Evolutionary conservation across 2,329 filamentous ascomycete species (phyloP).

Genomic region (Colletotrichum theobromicola): DNA sequence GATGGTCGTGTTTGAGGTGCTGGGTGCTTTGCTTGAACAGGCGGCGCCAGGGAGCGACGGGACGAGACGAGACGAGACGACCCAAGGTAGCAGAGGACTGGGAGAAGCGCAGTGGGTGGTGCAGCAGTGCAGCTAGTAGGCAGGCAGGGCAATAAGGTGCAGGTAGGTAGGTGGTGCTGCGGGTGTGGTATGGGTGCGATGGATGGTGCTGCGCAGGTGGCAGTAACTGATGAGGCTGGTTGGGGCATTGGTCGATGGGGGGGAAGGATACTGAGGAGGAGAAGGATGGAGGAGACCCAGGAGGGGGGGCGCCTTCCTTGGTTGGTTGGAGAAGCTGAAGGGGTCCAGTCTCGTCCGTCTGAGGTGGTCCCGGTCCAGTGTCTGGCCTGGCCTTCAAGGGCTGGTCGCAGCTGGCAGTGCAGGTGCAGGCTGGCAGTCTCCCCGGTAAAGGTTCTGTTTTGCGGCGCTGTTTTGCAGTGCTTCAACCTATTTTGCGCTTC

Average conservation of each 20-base stretch:
- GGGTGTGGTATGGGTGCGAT: not conserved
- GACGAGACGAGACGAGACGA: constrained; percentile 1
- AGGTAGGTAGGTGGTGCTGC: not conserved
- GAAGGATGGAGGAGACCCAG: not conserved
- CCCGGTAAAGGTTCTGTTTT: not conserved
- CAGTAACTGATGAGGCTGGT: not conserved
- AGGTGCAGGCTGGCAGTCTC: not conserved
- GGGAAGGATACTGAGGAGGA: not conserved
- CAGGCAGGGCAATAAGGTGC: not conserved
- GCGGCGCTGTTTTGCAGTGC: not conserved
- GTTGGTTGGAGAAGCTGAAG: not conserved
- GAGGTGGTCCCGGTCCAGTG: not conserved
- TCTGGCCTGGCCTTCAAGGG: not conserved
- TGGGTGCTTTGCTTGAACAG: constrained; percentile 10
- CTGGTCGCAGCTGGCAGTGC: not conserved
- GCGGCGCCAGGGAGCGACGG: constrained; percentile 9
- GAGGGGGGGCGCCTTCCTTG: not conserved
- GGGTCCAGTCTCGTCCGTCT: not conserved
- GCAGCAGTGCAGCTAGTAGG: not conserved
- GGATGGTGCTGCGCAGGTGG: not conserved
- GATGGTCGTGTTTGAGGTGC: constrained; percentile 22
- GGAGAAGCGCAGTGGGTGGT: not conserved
- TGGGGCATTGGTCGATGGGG: not conserved
- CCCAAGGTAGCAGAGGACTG: no score
- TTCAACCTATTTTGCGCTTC: not conserved